Evolutionary conservation across 345 rosid species (phyloP), one percentile per base, ranked within the genome.

Genomic region (Sapria himalayana): DNA sequence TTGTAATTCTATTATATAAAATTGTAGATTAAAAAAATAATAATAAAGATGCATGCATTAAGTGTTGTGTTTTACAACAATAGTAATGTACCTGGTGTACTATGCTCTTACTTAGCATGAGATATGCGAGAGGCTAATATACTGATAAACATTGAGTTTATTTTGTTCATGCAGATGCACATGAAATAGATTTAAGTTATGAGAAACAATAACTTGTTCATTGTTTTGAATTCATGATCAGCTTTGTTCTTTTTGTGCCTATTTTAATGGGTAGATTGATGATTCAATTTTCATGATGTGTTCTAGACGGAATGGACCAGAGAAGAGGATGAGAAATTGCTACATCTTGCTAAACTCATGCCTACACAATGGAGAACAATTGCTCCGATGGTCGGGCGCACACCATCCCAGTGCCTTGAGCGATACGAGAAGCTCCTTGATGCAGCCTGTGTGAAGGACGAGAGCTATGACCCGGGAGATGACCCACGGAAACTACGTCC

Each of bases 361-460:
- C 99, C 99, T 21, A 84, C 94, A 5, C 99, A 89, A 29, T 89
- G 99, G 99, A 65, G 99, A 65, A 84, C 99, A 6, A 84, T 89
- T 67, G 95, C 99, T 1, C 99, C 99, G 14, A 89, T 89, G 48
- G 99, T 89, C 18, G 99, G 99, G 2, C 92, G 99, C 34, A 89
- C 99, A 15, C 99, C 99, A 3, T 84, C 99, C 25, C 99, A 91
- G 41, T 91, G 99, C 40, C 93, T 91, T 48, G 99, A 91, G 62
- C 70, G 95, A 38, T 91, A 91, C 42, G 99, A 91, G 54, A 91
- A 91, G 40, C 85, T 91, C 18, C 95, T 91, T 19, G 99, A 91
- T 66, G 85, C 93, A 22, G 99, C 99, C 15, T 91, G 95, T 45
- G 73, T 78, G 5, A 91, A 78, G 70, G 99, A 91, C 48, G 99